phyloP scores from a whole-genome alignment of 176 grass and related monocot genomes.

The Cenchrus fungigraminus region DNA sequence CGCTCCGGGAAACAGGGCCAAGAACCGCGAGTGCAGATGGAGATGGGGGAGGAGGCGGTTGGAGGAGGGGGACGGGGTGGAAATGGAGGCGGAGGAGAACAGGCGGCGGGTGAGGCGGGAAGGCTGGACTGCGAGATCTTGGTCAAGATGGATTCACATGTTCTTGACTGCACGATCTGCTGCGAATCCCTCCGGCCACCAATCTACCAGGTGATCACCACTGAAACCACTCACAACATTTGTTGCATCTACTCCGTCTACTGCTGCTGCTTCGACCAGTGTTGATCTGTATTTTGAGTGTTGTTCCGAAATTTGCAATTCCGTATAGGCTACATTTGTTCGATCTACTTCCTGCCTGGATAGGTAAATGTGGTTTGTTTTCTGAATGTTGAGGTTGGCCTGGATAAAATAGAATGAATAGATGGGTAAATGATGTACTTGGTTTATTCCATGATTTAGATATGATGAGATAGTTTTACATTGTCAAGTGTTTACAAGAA shows the following conservation, averaged over 20 bases:
- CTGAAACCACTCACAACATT: neutral
- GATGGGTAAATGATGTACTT: neutral
- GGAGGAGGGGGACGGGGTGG: neutral
- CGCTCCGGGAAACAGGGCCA: neutral
- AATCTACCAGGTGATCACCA: slow-evolving; percentile 7
- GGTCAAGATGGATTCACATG: neutral
- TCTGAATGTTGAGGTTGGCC: neutral
- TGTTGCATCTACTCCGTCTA: neutral
- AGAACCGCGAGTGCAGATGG: neutral
- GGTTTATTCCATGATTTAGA: neutral
- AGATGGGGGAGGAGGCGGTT: neutral
- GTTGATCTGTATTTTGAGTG: no score
- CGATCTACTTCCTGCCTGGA: no score
- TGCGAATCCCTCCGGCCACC: neutral
- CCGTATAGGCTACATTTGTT: no score
- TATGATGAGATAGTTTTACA: neutral
- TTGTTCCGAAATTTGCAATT: no score
- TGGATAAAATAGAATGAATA: neutral
- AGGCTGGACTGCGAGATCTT: neutral
- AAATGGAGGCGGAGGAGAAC: neutral
- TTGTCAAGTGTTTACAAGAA: no score
- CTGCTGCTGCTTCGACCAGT: no score
- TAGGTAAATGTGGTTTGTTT: neutral
- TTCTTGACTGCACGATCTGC: slow-evolving; percentile 4
- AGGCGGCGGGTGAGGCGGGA: neutral